These are phyloP conservation scores for Cenococcum geophilum DNA, from an alignment of 495 filamentous ascomycete genomes.

Conservation along the genomic window DNA sequence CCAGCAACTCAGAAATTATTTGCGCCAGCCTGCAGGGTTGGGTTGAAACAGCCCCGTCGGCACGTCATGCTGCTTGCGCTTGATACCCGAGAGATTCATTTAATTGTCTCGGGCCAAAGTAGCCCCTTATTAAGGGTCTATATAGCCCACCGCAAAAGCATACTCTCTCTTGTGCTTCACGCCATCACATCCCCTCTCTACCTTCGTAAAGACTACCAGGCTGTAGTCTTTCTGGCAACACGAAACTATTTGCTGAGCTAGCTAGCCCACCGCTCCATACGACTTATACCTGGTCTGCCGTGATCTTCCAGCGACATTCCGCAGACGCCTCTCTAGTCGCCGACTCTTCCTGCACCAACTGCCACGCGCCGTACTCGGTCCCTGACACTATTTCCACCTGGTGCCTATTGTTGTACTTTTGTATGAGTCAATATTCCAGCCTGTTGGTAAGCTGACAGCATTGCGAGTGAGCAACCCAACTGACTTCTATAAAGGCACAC, in stretches of 20 bases:
- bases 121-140: too few species aligned
- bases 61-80: conserved; percentile 26
- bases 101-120: conserved; percentile 25
- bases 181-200: neutral
- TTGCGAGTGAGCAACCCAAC: conserved; percentile 1
- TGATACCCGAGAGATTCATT: conserved; percentile 18
- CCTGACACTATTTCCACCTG: neutral
- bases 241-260: conserved; percentile 18
- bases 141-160: conserved; percentile 13
- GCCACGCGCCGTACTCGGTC: neutral
- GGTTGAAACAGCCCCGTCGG: conserved; percentile 28
- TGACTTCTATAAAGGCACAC: conserved; percentile 23
- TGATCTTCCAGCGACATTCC: conserved; percentile 6
- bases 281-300: conserved; percentile 10
- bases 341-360: conserved; percentile 8
- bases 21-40: conserved; percentile 9
- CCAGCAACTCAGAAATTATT: conserved; percentile 1
- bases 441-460: conserved; percentile 1
- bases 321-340: conserved; percentile 8
- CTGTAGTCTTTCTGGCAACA: conserved; percentile 19
- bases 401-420: neutral
- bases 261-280: conserved; percentile 13
- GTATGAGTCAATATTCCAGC: conserved; percentile 1
- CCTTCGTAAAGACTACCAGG: conserved; percentile 15
- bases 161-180: conserved; percentile 6